Base-by-base conservation (phyloP, 2,329 filamentous ascomycete species). In the Fusarium chaquense region DNA sequence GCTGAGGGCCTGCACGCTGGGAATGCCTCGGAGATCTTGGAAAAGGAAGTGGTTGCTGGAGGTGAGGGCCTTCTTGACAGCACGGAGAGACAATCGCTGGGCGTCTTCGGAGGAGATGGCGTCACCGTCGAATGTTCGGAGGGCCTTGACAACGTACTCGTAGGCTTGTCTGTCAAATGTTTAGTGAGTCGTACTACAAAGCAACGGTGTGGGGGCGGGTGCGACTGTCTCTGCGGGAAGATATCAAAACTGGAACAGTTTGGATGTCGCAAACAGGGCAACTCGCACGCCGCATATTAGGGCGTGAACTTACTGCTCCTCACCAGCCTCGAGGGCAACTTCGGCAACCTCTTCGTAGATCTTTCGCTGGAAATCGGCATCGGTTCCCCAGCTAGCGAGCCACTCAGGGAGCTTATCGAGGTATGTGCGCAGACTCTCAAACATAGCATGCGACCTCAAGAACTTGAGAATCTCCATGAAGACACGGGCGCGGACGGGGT, bases 381-480 rank as follows among this genome's bases (percentile, higher is more conserved):
- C 91, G 57, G 92, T 87, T 54, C 93, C 90, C 96, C 96, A 99
- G 59, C 90, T 85, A 69, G 87, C 83, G 68, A 98, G 85, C 94
- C 96, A 98, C 70, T 83, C 82, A 65, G 94, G 91, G 70, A 99
- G 85, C 79, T 92, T 90, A 79, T 92, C 91, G 73, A 99, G 85
- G 81, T 97, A 93, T 60, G 91, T 89, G 80, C 91, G 91, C 74
- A 99, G 84, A 70, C 90, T 90, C 71, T 98, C 94, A 77, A 93
- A 99, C 80, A 93, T 89, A 77, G 87, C 85, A 75, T 91, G 87
- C 61, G 84, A 81, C 79, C 91, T 91, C 80, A 98, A 89, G 75
- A 98, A 92, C 75, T 91, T 91, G 69, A 98, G 83, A 74, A 98
- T 94, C 76, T 94, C 90, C 80, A 96, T 87, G 77, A 99, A 93